Percentiles rank a stretch among this genome's conserved stretches.
phyloP scores from a whole-genome alignment of 192 early-diverging fungal species.

The Backusella parvicylindrica region DNA sequence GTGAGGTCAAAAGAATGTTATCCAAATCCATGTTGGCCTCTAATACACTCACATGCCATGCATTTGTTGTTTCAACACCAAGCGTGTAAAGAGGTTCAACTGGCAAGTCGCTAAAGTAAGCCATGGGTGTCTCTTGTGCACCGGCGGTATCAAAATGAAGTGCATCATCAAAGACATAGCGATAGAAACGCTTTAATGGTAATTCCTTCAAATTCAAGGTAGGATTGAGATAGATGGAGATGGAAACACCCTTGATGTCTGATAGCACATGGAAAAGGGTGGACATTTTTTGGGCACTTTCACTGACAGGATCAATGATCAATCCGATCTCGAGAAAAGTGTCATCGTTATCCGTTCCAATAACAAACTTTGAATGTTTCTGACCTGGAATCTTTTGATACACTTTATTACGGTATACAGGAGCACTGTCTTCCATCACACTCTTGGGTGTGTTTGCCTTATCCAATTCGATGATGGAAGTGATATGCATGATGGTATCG shows the following conservation, averaged over 20 bases:
- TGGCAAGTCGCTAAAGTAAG: slow-evolving; percentile 74
- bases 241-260: slow-evolving; percentile 55
- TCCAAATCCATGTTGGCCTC: slow-evolving; percentile 88
- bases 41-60: slow-evolving; percentile 87
- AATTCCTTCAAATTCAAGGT: slow-evolving; percentile 49
- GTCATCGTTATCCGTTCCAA: slow-evolving; percentile 13
- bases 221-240: slow-evolving; percentile 73
- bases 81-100: slow-evolving; percentile 80
- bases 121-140: slow-evolving; percentile 38
- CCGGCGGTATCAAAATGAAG: slow-evolving; percentile 57
- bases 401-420: slow-evolving; percentile 4
- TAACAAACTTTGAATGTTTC: not conserved
- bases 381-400: slow-evolving; percentile 16
- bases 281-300: slow-evolving; percentile 75
- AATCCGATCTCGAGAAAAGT: slow-evolving; percentile 45
- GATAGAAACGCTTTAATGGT: slow-evolving; percentile 87
- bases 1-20: slow-evolving; percentile 72
- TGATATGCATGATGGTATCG: not conserved
- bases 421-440: not conserved
- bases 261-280: slow-evolving; percentile 68
- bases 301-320: slow-evolving; percentile 77
- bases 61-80: slow-evolving; percentile 80
- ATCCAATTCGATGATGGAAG: not conserved
- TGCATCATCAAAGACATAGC: slow-evolving; percentile 69
- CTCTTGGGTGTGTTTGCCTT: not conserved